phyloP scores from a whole-genome alignment of 805 yeast genomes.

The Candida nanaspora region DNA sequence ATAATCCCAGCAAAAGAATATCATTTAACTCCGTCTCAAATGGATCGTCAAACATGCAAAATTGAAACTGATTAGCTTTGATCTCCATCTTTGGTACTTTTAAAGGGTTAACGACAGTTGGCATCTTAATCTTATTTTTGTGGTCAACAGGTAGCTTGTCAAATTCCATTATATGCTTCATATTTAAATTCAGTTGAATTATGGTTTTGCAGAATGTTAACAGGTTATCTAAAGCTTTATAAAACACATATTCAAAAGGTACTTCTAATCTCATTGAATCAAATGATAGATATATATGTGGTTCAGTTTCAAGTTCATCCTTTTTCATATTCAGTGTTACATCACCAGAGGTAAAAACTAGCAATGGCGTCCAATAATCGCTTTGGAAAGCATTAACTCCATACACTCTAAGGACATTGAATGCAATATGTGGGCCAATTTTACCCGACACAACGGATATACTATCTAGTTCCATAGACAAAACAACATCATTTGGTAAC shows the following conservation, averaged over 20 bases:
- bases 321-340: conserved; percentile 5
- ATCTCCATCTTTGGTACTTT: conserved; percentile 52
- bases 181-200: conserved; percentile 39
- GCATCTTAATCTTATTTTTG: conserved; percentile 23
- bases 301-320: conserved; percentile 6
- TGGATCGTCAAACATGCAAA: conserved; percentile 82
- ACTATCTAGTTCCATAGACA: conserved; percentile 23
- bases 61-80: conserved; percentile 45
- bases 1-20: conserved; percentile 55
- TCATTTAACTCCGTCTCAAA: conserved; percentile 70
- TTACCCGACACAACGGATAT: conserved; percentile 8
- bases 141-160: conserved; percentile 18
- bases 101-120: conserved; percentile 30
- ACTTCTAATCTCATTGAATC: conserved; percentile 30
- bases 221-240: conserved; percentile 73
- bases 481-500: conserved; percentile 20
- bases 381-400: conserved; percentile 20
- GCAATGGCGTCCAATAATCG: conserved; percentile 20
- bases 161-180: conserved; percentile 16
- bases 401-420: conserved; percentile 20
- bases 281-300: conserved; percentile 2
- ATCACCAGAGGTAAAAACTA: conserved; percentile 13
- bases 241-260: conserved; percentile 74
- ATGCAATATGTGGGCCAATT: conserved; percentile 9
- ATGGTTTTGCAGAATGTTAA: conserved; percentile 65